Conservation (phyloP, 2,329 filamentous ascomycete species). For the Fusarium clavum region DNA sequence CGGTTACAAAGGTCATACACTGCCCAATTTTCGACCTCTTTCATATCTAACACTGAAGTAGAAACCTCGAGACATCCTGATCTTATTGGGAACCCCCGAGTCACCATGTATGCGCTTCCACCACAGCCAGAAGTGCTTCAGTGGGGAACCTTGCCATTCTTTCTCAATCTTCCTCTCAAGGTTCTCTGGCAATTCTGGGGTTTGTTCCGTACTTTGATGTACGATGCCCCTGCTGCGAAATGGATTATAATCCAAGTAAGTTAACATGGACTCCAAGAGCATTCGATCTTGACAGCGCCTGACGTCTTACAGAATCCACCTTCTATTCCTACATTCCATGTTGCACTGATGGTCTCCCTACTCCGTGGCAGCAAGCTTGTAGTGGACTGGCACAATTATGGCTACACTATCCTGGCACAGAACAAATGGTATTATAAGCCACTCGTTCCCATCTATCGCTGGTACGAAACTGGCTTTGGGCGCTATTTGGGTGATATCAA, state of each 20-base stretch:
- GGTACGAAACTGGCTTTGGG: slow-evolving; percentile 81
- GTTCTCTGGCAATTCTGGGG: slow-evolving; percentile 83
- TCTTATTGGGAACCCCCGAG: slow-evolving; percentile 73
- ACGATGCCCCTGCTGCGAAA: slow-evolving; percentile 76
- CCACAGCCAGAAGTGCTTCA: slow-evolving; percentile 75
- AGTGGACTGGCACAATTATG: slow-evolving; percentile 99
- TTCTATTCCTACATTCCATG: slow-evolving; percentile 87
- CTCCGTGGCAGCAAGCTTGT: slow-evolving; percentile 84
- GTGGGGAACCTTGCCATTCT: slow-evolving; percentile 78
- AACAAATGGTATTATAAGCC: slow-evolving; percentile 71
- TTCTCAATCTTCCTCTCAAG: slow-evolving; percentile 83
- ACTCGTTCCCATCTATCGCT: slow-evolving; percentile 79
- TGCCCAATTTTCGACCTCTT: neutral
- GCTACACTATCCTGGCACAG: slow-evolving; percentile 87
- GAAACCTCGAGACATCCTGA: slow-evolving; percentile 87
- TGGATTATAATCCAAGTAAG: slow-evolving; percentile 86
- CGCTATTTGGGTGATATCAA: slow-evolving; percentile 76
- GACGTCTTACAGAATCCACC: slow-evolving; percentile 75
- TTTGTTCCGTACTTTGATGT: slow-evolving; percentile 78
- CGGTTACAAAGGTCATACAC: slow-evolving; percentile 78
- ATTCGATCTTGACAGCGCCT: slow-evolving; percentile 1
- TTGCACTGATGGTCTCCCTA: slow-evolving; percentile 78
- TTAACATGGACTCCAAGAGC: neutral
- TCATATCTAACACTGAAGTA: slow-evolving; percentile 43
- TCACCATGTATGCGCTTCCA: slow-evolving; percentile 77